Conservation (phyloP, 148 eudicot species). For the Nepenthes gracilis region DNA sequence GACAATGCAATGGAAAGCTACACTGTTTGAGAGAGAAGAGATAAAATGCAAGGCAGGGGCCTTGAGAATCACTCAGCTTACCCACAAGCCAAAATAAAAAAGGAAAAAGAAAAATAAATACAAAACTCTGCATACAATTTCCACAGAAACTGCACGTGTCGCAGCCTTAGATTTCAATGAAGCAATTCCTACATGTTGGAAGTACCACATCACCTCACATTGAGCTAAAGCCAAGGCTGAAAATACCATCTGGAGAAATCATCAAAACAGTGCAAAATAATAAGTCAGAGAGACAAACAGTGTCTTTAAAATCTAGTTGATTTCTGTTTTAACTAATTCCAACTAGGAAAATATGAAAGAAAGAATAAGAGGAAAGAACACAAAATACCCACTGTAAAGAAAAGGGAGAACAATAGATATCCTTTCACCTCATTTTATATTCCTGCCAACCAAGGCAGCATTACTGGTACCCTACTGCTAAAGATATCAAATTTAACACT, state of each 20-base stretch:
- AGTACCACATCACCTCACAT: conserved; percentile 92
- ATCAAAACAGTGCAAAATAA: background rate
- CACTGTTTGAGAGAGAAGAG: background rate
- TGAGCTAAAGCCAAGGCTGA: conserved; percentile 98
- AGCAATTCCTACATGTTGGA: conserved; percentile 90
- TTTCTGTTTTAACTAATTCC: no score
- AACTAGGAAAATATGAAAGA: no score
- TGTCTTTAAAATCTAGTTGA: no score
- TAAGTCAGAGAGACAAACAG: background rate
- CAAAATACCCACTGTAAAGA: no score
- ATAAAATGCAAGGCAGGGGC: conserved; percentile 1
- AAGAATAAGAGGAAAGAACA: no score
- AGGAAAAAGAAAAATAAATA: conserved; percentile 3
- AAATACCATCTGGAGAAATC: conserved; percentile 77
- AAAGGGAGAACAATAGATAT: no score
- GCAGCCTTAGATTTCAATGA: conserved; percentile 72
- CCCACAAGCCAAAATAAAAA: background rate
- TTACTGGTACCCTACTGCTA: no score
- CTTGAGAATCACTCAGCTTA: conserved; percentile 2
- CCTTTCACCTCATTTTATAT: no score
- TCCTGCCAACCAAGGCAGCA: no score
- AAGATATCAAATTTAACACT: no score
- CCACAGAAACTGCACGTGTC: conserved; percentile 59
- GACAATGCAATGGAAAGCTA: background rate
- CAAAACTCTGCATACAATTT: conserved; percentile 42